Conservation (phyloP, 2,329 filamentous ascomycete species). For the Thelonectria rubi region DNA sequence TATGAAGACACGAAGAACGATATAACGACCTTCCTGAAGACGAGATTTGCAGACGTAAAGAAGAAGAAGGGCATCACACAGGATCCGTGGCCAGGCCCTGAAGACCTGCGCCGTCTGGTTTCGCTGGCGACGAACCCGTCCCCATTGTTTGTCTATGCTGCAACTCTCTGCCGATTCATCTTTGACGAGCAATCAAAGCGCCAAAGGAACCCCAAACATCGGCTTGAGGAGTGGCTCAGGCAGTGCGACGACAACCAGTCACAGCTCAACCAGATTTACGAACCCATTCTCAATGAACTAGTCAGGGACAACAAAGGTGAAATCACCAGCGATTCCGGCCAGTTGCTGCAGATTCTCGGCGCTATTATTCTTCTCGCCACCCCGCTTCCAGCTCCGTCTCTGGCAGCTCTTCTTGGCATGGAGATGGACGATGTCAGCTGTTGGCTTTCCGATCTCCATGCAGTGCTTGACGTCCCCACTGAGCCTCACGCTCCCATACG, state of each 20-base stretch:
- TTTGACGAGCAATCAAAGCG: slow-evolving; percentile 35
- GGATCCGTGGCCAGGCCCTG: not conserved
- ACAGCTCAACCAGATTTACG: no score
- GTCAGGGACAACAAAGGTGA: no score
- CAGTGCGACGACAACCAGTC: slow-evolving; percentile 12
- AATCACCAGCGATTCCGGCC: no score
- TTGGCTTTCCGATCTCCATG: slow-evolving; percentile 15
- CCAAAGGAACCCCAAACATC: no score
- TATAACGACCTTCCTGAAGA: slow-evolving; percentile 47
- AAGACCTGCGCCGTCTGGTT: slow-evolving; percentile 1
- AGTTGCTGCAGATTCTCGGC: no score
- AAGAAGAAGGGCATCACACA: slow-evolving; percentile 33
- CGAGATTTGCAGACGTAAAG: slow-evolving; percentile 43
- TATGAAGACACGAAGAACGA: slow-evolving; percentile 42
- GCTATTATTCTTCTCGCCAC: no score
- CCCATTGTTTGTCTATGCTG: slow-evolving; percentile 50
- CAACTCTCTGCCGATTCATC: slow-evolving; percentile 45
- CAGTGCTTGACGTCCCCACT: not conserved
- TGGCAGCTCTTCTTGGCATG: no score
- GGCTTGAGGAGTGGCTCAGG: no score
- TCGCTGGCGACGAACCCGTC: slow-evolving; percentile 8
- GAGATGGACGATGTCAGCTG: no score
- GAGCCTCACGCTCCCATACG: slow-evolving; percentile 2
- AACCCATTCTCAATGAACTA: no score
- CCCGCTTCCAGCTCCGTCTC: no score